Base-by-base conservation (phyloP, 1,284 basidiomycete species). In the Bondarzewia mesenterica region DNA sequence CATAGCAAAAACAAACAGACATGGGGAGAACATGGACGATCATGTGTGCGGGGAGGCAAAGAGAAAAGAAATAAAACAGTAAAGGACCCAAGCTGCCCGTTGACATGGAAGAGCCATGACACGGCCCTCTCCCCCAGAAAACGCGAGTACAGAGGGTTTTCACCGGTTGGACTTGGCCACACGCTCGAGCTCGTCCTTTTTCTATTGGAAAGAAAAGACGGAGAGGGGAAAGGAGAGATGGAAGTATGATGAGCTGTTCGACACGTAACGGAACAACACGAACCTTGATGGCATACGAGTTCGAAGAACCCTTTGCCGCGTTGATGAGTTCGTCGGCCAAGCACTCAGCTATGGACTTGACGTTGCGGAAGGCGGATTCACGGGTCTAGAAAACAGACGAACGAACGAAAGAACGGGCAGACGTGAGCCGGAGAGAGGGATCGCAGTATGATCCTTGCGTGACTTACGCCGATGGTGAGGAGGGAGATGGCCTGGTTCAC, bases 321-420 rank as follows among this genome's bases (percentile, higher is more conserved):
- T 99, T 99, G 83, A 99, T 98, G 63, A 99, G 88, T 74, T 99
- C 96, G 69, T 99, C 96, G 57, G 96, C 96, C 54, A 99, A 82
- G 75, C 95, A 98, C 77, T 98, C 93, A 53, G 93, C 92, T 61
- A 99, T 89, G 56, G 93, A 96, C 77, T 99, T 99, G 68, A 97
- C 91, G 77, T 99, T 99, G 73, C 96, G 92, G 93, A 99, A 99
- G 49, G 96, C 93, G 50, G 94, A 97, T 76, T 99, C 96, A 67
- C 96, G 95, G 58, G 93, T 95, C 90, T 93, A 59, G 40, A 41
- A 44, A 36, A 7, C n/a, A n/a, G n/a, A n/a, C n/a, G n/a, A n/a
- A n/a, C n/a, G n/a, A n/a, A n/a, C n/a, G n/a, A n/a, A n/a, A n/a
- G n/a, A n/a, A n/a, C n/a, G n/a, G n/a, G n/a, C n/a, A n/a, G n/a